A percentile compares a stretch with the other conserved stretches of the same genome.
phyloP scores from a whole-genome alignment of 116 monocot species.

The Iris pallida region DNA sequence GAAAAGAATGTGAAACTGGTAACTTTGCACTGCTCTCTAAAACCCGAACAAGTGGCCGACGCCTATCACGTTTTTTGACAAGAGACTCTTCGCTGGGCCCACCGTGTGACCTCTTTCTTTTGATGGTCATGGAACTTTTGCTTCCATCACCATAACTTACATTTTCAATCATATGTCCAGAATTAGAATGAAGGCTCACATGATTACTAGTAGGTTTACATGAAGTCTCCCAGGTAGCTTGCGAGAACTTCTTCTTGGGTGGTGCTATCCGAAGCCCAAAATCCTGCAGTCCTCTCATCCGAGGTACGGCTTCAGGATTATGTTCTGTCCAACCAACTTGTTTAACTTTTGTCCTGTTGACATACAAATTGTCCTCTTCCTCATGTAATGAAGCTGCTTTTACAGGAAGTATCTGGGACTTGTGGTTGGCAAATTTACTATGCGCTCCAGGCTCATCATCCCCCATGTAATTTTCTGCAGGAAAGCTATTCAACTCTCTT shows the following conservation, averaged over 20 bases:
- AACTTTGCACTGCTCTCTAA: slow-evolving; percentile 67
- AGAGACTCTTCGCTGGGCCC: slow-evolving; percentile 40
- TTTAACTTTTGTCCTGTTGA: slow-evolving; percentile 3
- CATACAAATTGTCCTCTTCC: slow-evolving; percentile 14
- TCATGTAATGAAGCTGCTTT: slow-evolving; percentile 26
- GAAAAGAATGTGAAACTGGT: slow-evolving; percentile 24
- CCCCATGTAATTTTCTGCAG: slow-evolving; percentile 18
- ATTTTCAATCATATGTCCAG: slow-evolving; percentile 18
- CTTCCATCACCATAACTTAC: slow-evolving; percentile 18
- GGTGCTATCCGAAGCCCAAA: slow-evolving; percentile 34
- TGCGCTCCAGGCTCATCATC: slow-evolving; percentile 23
- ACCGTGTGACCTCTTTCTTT: slow-evolving; percentile 52
- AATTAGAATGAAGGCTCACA: slow-evolving; percentile 17
- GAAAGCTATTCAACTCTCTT: slow-evolving; percentile 24
- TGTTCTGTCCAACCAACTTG: slow-evolving; percentile 10
- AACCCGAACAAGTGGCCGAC: slow-evolving; percentile 63
- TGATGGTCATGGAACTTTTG: slow-evolving; percentile 22
- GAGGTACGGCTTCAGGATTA: slow-evolving; percentile 17
- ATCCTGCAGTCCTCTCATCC: slow-evolving; percentile 35
- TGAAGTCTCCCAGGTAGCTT: slow-evolving; percentile 27
- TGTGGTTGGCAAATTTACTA: slow-evolving; percentile 25
- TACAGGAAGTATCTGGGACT: slow-evolving; percentile 18
- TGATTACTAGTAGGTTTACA: slow-evolving; percentile 19
- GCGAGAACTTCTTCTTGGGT: slow-evolving; percentile 27
- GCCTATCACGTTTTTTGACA: slow-evolving; percentile 62